These are phyloP conservation scores for Hysterangium stoloniferum DNA, from an alignment of 768 basidiomycete genomes.

Conservation along the genomic window DNA sequence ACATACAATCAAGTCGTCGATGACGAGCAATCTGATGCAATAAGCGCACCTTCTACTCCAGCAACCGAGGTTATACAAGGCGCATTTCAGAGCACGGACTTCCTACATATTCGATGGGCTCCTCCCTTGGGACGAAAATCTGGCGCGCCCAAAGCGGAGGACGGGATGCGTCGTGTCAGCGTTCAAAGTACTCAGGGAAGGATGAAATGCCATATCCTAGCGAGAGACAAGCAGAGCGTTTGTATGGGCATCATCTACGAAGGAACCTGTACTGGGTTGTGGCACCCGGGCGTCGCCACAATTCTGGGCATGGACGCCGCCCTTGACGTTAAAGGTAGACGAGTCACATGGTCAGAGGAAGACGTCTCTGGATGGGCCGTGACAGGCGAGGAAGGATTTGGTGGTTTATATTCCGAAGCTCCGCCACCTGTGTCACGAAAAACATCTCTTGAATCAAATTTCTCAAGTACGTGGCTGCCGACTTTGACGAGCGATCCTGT, in stretches of 20 bases:
- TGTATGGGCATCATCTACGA: slow-evolving; percentile 63
- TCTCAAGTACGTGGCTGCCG: slow-evolving; percentile 27
- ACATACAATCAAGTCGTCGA: slow-evolving; percentile 1
- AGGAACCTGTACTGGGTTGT: slow-evolving; percentile 66
- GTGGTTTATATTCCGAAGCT: slow-evolving; percentile 56
- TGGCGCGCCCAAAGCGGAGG: slow-evolving; percentile 33
- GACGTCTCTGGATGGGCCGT: slow-evolving; percentile 50
- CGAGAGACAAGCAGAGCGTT: slow-evolving; percentile 40
- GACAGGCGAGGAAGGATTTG: slow-evolving; percentile 54
- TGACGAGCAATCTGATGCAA: slow-evolving; percentile 8
- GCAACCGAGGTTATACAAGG: slow-evolving; percentile 9
- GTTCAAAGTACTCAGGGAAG: slow-evolving; percentile 62
- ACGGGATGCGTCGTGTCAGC: slow-evolving; percentile 60
- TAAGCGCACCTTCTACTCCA: slow-evolving; percentile 1
- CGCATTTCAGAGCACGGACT: slow-evolving; percentile 46
- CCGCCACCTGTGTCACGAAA: slow-evolving; percentile 37
- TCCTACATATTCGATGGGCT: slow-evolving; percentile 73
- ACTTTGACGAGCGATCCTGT: slow-evolving; percentile 31
- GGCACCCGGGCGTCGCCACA: slow-evolving; percentile 80
- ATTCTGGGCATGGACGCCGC: slow-evolving; percentile 71
- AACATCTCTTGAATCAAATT: slow-evolving; percentile 36
- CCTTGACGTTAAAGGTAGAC: slow-evolving; percentile 59
- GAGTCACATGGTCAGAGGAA: slow-evolving; percentile 57
- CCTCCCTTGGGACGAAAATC: slow-evolving; percentile 42
- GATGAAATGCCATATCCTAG: slow-evolving; percentile 53